Base-by-base conservation (phyloP, 768 basidiomycete genomes). In the Russula sp. region DNA sequence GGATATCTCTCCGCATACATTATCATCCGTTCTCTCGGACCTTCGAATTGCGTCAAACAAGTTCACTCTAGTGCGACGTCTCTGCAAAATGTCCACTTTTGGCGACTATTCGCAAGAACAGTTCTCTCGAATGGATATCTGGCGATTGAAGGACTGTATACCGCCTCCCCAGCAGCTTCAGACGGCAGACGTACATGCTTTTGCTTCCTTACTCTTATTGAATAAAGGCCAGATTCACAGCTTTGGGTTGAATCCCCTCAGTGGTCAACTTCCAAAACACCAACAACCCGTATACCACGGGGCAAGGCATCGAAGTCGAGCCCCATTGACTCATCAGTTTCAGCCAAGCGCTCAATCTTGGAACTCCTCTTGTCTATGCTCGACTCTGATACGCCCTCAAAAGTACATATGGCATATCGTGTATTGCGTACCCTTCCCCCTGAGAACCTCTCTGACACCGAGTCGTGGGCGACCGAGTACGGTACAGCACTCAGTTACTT, bases 131-230 rank as follows among this genome's bases (percentile, higher is more conserved):
- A 77, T 77, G 10, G 85, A 88, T 67, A 94, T 95, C 73, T 97
- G 94, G 94, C 82, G 85, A 44, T 76, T 96, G 71, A 93, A 92
- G 71, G 84, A 85, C 26, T 87, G 82, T 70, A 87, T 94, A 49
- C 90, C 90, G 6, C 59, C 79, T 1, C 66, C 70, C 6, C 74
- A 78, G 1, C 75, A 80, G 32, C 75, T 92, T n/a, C 82, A 84
- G 54, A 80, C 81, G 42, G 84, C 84, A 38, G 90, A 93, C 70
- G 78, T 88, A 20, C 78, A 86, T 57, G 89, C 89, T 1, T 94
- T 94, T 69, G 82, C 86, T 18, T 79, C 81, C 10, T 76, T 94
- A 14, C 76, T 94, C 13, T 76, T 82, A 40, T 72, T 79, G 9
- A 79, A 85, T 40, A 78, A 80, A 59, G 90, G 91, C 0, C 77